Evolutionary conservation across 1,284 basidiomycete species (phyloP), one percentile per base, ranked within the genome.

Genomic region (Ceratobasidium sp.): DNA sequence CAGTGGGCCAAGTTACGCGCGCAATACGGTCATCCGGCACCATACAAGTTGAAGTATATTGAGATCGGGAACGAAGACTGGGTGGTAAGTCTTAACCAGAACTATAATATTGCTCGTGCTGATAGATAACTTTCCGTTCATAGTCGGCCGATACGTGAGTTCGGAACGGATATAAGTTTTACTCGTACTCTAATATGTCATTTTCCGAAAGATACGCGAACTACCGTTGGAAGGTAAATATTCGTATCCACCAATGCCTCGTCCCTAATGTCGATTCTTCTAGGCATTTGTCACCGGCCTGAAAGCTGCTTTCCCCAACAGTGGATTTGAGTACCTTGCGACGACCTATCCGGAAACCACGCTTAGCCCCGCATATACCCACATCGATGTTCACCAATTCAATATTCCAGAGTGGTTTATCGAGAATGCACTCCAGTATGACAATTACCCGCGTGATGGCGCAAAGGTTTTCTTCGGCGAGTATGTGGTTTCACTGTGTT

Each of bases 21-120:
- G 10, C 88, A 89, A 9, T 85, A 93, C 7, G 92, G 92, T 1
- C 91, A 90, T 70, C 86, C 89, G 0, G 85, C 87, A 28, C 91
- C 92, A 0, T 94, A 91, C 83, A 82, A 83, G 4, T 83, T 93
- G 50, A 86, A 83, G 13, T 91, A 88, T 79, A 87, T 93, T 20
- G 92, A 93, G 83, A 86, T 93, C 38, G 70, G 78, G 33, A 75
- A 74, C 66, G 78, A 75, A 44, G 88, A 76, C 74, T 76, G 57
- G 67, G 67, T 76, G 42, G 78, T 78, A 42, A 75, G 78, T 76
- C 2, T 23, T n/a, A 23, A n/a, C n/a, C n/a, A n/a, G n/a, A n/a
- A n/a, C n/a, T n/a, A n/a, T n/a, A n/a, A n/a, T n/a, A n/a, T n/a
- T n/a, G n/a, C n/a, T n/a, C n/a, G n/a, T n/a, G 33, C 44, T 23